Conservation (phyloP, 139 green algal species). For the Chloropicon primus region DNA sequence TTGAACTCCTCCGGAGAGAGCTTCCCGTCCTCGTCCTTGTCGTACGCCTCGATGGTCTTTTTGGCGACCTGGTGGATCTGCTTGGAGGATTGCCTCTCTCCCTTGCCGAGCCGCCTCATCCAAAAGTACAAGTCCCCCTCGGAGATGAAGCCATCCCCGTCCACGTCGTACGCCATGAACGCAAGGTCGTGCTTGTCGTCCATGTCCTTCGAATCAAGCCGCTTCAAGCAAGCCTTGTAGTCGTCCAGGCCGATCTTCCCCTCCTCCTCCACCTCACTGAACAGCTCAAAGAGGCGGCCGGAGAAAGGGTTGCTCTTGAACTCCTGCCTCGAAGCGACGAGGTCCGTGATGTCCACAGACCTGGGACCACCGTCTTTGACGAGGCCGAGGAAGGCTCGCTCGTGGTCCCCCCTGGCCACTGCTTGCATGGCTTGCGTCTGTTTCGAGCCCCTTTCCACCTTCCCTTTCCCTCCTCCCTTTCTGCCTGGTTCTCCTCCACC, state of each 20-base stretch:
- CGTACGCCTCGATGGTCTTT: constrained; percentile 15
- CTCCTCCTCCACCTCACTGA: constrained; percentile 2
- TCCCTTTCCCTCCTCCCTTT: too few species aligned
- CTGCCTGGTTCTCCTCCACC: too few species aligned
- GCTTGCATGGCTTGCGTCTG: too few species aligned
- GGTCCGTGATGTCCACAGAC: not conserved
- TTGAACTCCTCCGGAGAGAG: constrained; percentile 19
- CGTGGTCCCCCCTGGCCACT: not conserved
- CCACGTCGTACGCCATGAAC: constrained; percentile 18
- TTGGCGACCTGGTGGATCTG: constrained; percentile 14
- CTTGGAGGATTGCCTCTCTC: constrained; percentile 1
- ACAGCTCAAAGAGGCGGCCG: constrained; percentile 14
- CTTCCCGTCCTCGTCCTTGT: constrained; percentile 16
- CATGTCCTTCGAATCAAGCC: constrained; percentile 5
- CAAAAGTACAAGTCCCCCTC: constrained; percentile 8
- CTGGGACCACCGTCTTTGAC: not conserved
- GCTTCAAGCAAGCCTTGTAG: constrained; percentile 8
- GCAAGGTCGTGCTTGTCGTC: constrained; percentile 11
- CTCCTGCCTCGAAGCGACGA: constrained; percentile 11
- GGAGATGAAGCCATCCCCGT: constrained; percentile 14
- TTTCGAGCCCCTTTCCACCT: too few species aligned
- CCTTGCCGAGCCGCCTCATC: constrained; percentile 3
- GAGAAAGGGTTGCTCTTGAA: constrained; percentile 18
- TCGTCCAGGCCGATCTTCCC: constrained; percentile 6
- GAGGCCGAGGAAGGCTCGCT: not conserved